Percentiles rank a stretch among this genome's conserved stretches.
Evolutionary conservation across 176 grass and related monocot genomes (phyloP).

Genomic region (Eleusine indica): DNA sequence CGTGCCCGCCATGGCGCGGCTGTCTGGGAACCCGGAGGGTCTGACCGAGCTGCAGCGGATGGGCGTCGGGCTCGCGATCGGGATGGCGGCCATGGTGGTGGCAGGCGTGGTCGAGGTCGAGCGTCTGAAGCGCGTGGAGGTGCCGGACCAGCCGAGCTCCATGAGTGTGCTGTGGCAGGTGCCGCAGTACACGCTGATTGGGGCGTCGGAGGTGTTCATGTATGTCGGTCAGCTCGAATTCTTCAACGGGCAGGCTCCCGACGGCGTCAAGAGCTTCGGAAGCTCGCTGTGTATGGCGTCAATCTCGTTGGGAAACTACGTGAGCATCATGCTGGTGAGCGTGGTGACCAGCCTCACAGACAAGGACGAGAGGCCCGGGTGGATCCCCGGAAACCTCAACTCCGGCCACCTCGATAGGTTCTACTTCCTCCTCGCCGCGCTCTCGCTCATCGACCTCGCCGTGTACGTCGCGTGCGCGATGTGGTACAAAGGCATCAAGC

Average conservation of each 20-base stretch:
- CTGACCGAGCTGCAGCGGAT: slow-evolving; percentile 84
- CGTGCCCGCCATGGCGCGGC: slow-evolving; percentile 42
- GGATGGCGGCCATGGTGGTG: slow-evolving; percentile 68
- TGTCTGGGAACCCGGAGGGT: slow-evolving; percentile 62
- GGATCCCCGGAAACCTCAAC: slow-evolving; percentile 84
- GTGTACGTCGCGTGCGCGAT: slow-evolving; percentile 62
- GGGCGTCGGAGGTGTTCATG: slow-evolving; percentile 92
- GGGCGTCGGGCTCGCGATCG: slow-evolving; percentile 74
- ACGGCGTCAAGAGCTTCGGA: slow-evolving; percentile 90
- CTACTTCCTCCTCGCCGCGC: slow-evolving; percentile 79
- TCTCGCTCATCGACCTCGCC: slow-evolving; percentile 62
- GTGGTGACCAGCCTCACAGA: slow-evolving; percentile 59
- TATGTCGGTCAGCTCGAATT: slow-evolving; percentile 89
- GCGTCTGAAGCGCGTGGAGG: slow-evolving; percentile 48
- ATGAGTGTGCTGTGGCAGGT: slow-evolving; percentile 78
- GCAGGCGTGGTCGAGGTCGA: slow-evolving; percentile 69
- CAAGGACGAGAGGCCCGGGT: slow-evolving; percentile 47
- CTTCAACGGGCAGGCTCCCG: slow-evolving; percentile 82
- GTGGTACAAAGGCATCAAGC: slow-evolving; percentile 81
- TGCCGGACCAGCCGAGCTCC: slow-evolving; percentile 51
- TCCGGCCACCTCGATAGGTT: slow-evolving; percentile 82
- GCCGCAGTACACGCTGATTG: slow-evolving; percentile 79
- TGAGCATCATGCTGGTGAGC: slow-evolving; percentile 82
- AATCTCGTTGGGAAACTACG: slow-evolving; percentile 89
- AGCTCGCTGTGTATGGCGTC: slow-evolving; percentile 91